Conservation (phyloP, 345 rosid genomes). For the Eucalyptus dawsonii region DNA sequence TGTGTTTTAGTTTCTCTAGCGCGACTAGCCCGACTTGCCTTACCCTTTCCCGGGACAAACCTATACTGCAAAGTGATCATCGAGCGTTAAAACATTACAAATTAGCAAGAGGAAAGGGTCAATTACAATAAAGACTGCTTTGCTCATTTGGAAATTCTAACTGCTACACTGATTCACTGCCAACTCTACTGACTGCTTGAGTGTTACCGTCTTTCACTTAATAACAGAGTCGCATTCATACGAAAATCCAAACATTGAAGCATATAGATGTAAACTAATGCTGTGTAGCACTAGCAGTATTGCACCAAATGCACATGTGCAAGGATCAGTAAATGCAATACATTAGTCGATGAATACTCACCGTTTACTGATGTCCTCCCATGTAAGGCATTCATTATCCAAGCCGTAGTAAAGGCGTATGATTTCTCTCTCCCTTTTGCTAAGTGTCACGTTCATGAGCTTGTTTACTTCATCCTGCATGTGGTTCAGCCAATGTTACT, state of each 20-base stretch:
- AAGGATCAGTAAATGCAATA: neutral
- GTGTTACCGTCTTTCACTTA: neutral
- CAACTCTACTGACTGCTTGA: neutral
- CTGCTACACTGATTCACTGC: neutral
- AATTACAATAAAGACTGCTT: neutral
- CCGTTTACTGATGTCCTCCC: constrained; percentile 99
- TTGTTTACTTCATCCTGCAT: constrained; percentile 84
- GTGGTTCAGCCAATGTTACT: neutral
- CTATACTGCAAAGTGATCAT: constrained; percentile 43
- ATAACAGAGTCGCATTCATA: neutral
- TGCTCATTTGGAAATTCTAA: neutral
- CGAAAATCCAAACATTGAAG: neutral
- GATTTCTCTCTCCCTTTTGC: constrained; percentile 70
- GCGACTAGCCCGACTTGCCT: constrained; percentile 92
- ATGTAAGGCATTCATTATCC: constrained; percentile 73
- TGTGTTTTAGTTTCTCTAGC: constrained; percentile 79
- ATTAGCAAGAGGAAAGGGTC: neutral
- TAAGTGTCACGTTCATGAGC: constrained; percentile 45
- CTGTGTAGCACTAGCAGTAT: neutral
- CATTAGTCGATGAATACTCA: constrained; percentile 4
- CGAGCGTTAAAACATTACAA: neutral
- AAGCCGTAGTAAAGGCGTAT: constrained; percentile 78
- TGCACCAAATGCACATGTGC: neutral
- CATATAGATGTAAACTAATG: neutral
- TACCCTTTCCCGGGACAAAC: constrained; percentile 90